These are phyloP conservation scores for Populus davidiana DNA, from an alignment of 345 rosid species.

Conservation along the genomic window DNA sequence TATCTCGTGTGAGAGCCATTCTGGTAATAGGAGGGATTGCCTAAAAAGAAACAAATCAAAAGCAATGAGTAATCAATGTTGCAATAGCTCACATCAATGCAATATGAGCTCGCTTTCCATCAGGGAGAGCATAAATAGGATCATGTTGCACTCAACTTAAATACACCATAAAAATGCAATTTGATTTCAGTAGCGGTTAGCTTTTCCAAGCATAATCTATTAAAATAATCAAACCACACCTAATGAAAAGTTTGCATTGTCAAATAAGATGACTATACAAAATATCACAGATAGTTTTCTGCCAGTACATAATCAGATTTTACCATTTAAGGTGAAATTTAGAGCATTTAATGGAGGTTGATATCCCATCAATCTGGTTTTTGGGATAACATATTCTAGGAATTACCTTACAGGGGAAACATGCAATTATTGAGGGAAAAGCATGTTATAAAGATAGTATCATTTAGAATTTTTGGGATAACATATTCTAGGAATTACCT, in stretches of 20 bases:
- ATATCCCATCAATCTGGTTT: not conserved
- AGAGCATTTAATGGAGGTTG: not conserved
- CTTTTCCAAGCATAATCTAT: not conserved
- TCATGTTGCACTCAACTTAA: not conserved
- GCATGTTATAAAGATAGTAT: not conserved
- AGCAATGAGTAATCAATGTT: conserved; percentile 3
- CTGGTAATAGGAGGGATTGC: conserved; percentile 90
- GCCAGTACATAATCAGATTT: not conserved
- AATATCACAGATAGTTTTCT: not conserved
- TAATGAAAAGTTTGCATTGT: not conserved
- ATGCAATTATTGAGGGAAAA: not conserved
- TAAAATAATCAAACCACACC: not conserved
- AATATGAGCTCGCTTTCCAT: not conserved
- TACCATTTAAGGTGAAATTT: not conserved
- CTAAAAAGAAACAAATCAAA: conserved; percentile 35
- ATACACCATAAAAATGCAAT: not conserved
- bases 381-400: not conserved
- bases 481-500: not conserved
- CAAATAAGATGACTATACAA: not conserved
- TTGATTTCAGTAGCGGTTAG: not conserved
- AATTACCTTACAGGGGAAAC: not conserved
- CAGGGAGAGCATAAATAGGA: not conserved
- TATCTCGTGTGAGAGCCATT: conserved; percentile 94
- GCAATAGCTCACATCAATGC: not conserved
- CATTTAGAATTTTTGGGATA: not conserved